These are phyloP conservation scores for Neoascochyta sp. DNA, from an alignment of 2,329 filamentous ascomycete species.

Conservation along the genomic window DNA sequence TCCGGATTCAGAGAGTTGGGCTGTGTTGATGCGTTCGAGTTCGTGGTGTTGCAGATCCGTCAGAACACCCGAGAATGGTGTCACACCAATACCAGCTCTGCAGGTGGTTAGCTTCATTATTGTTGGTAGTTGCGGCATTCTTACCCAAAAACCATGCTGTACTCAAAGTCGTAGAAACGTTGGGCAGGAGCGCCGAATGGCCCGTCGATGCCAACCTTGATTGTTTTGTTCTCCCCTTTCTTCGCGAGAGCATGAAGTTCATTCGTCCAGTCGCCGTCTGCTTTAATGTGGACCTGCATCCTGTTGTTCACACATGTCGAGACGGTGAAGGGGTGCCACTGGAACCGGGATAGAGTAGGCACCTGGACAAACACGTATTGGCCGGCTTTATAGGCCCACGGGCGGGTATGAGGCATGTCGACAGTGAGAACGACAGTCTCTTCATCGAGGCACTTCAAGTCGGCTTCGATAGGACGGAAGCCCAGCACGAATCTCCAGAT, in stretches of 20 bases:
- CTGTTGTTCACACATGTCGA: slow-evolving; percentile 53
- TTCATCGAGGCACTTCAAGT: slow-evolving; percentile 49
- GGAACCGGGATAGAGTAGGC: slow-evolving; percentile 51
- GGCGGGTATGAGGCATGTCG: slow-evolving; percentile 46
- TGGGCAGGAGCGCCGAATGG: slow-evolving; percentile 58
- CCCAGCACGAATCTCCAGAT: slow-evolving; percentile 45
- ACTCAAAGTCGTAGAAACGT: slow-evolving; percentile 57
- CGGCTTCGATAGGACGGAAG: slow-evolving; percentile 49
- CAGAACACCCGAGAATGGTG: slow-evolving; percentile 56
- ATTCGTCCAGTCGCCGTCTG: slow-evolving; percentile 56
- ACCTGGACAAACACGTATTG: slow-evolving; percentile 58
- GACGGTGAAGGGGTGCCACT: slow-evolving; percentile 60
- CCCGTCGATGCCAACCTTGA: slow-evolving; percentile 54
- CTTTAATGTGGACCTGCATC: slow-evolving; percentile 57
- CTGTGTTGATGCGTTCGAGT: slow-evolving; percentile 30
- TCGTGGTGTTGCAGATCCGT: slow-evolving; percentile 51
- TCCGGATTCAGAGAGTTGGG: slow-evolving; percentile 10
- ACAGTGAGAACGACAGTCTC: slow-evolving; percentile 53
- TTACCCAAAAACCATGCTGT: slow-evolving; percentile 51
- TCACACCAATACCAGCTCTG: slow-evolving; percentile 55
- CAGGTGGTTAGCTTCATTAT: slow-evolving; percentile 1
- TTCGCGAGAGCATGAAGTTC: slow-evolving; percentile 45
- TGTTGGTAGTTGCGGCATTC: neutral
- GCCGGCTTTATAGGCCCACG: slow-evolving; percentile 55
- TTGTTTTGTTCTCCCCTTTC: slow-evolving; percentile 34